Conservation (phyloP, 345 rosid genomes). For the Rhodamnia argentea region DNA sequence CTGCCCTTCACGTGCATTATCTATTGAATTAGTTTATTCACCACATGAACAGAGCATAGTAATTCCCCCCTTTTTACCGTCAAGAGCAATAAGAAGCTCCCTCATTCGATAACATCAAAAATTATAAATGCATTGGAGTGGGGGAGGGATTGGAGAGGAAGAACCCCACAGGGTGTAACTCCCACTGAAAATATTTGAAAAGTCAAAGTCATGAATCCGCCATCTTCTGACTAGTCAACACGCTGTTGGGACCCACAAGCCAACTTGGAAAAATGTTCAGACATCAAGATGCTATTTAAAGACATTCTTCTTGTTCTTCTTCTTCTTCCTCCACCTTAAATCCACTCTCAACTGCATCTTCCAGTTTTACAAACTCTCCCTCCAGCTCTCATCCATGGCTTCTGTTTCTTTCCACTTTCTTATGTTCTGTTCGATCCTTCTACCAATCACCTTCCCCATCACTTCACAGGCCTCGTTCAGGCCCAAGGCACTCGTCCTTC, state of each 20-base stretch:
- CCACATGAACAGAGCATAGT: background rate
- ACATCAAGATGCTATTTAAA: background rate
- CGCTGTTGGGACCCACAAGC: background rate
- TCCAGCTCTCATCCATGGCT: background rate
- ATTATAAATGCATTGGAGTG: no score
- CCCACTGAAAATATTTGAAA: background rate
- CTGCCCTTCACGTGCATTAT: background rate
- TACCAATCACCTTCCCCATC: background rate
- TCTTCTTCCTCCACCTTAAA: background rate
- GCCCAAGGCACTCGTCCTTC: conserved; percentile 28
- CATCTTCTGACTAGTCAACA: background rate
- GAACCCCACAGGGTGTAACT: no score
- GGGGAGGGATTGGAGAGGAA: no score
- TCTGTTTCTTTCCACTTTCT: background rate
- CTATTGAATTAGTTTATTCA: background rate
- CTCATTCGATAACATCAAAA: background rate
- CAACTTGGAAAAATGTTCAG: background rate
- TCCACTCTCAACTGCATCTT: background rate
- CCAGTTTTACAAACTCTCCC: background rate
- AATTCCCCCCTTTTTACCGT: background rate
- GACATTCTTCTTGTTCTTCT: background rate
- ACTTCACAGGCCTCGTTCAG: conserved; percentile 13
- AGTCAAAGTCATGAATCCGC: background rate
- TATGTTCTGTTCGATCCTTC: background rate
- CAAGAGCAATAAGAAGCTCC: background rate